Base-by-base conservation (phyloP, 176 grass and related monocot genomes). In the Phoenix roebelenii region DNA sequence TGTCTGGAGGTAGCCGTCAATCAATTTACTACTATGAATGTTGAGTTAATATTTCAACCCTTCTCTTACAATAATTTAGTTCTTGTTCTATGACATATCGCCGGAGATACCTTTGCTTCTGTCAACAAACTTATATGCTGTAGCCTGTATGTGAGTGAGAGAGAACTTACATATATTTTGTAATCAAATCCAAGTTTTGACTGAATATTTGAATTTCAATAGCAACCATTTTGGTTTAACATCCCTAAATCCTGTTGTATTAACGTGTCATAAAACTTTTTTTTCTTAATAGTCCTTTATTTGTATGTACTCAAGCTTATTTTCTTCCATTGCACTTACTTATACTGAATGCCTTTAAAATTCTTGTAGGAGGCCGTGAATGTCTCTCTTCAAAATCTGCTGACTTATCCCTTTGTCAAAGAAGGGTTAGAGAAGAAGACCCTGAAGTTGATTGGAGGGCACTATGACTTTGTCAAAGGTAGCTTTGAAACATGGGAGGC, bases 371-470 rank as follows among this genome's bases (percentile, higher is more conserved):
- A 87, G 65, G 88, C 76, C 4, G 88, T 87, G 22, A 87, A 92
- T 6, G 23, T 78, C 22, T 83, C 83, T 17, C 52, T 92, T 1
- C 16, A 49, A 29, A 92, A 92, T 70, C 77, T 92, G 29, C 60
- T 61, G 80, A 61, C 76, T 29, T 92, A 87, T 22, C 88, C 80
- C 14, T 92, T 87, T 14, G 88, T 92, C 35, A 81, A 75, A 25
- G 77, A 81, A 63, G 77, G 74, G 2, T 3, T 84, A 23, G 67
- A 18, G 1, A 67, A 80, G 15, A 77, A 80, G 24, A 76, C 65
- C 54, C 58, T 92, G 18, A 75, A 76, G 77, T 18, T 92, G 3
- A 64, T 92, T 4, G 88, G 83, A 1, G 83, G 51, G 15, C 66
- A 74, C 73, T 87, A 87, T 39, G 63, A 87, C 75, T 92, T 84